A percentile compares a stretch with the other conserved stretches of the same genome.
Conservation (phyloP, 176 grass and related monocot species). For the Pharus latifolius region DNA sequence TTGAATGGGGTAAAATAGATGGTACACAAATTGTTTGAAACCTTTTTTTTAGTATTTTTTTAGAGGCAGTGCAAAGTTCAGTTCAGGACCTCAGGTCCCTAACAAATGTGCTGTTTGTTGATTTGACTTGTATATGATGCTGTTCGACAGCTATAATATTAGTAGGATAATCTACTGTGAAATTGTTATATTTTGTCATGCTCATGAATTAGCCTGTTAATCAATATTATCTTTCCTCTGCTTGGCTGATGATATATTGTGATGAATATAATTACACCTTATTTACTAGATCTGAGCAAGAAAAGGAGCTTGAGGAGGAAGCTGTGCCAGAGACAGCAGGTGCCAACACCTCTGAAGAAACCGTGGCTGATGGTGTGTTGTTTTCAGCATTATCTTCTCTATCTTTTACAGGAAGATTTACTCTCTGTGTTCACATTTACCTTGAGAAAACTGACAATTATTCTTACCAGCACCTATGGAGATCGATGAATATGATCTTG, state of each 20-base stretch:
- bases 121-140: not conserved
- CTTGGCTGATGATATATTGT: not conserved
- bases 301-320: slow-evolving; percentile 90
- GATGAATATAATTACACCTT: slow-evolving; percentile 6
- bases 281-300: slow-evolving; percentile 87
- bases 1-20: not conserved
- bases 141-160: not conserved
- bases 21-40: not conserved
- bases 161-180: not conserved
- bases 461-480: slow-evolving; percentile 59
- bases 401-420: not conserved
- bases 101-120: not conserved
- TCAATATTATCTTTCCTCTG: not conserved
- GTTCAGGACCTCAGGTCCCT: not conserved
- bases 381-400: slow-evolving; percentile 6
- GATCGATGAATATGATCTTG: slow-evolving; percentile 97
- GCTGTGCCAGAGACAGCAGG: slow-evolving; percentile 48
- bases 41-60: not conserved
- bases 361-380: slow-evolving; percentile 46
- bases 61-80: not conserved
- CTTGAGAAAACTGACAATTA: slow-evolving; percentile 7
- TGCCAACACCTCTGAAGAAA: slow-evolving; percentile 53
- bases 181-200: not conserved
- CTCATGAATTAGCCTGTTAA: not conserved
- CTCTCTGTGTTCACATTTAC: not conserved